Evolutionary conservation across 768 basidiomycete genomes (phyloP).

Genomic region (Pleurotus djamor): DNA sequence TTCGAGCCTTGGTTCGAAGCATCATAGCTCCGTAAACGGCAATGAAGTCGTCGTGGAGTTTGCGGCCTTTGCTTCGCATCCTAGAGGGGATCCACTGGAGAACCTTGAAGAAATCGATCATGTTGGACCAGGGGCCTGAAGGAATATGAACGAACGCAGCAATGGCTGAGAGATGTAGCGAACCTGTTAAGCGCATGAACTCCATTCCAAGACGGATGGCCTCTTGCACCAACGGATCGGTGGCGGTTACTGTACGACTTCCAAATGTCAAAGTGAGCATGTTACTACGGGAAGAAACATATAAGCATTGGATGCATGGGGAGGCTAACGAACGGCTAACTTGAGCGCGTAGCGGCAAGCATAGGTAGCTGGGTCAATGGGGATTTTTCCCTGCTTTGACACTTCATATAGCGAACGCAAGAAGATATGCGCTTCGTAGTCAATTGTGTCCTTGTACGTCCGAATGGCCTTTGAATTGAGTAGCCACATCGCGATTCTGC

Average conservation of each 20-base stretch:
- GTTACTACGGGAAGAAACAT: conserved; percentile 12
- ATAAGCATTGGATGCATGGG: not conserved
- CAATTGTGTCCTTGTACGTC: conserved; percentile 12
- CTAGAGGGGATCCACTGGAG: conserved; percentile 18
- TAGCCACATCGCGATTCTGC: conserved; percentile 17
- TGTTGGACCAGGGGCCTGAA: conserved; percentile 18
- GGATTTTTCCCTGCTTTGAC: conserved; percentile 9
- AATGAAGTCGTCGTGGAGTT: conserved; percentile 20
- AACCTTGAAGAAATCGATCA: conserved; percentile 19
- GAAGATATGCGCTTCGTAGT: conserved; percentile 15
- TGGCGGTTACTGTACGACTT: conserved; percentile 12
- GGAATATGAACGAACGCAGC: not conserved
- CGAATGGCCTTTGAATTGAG: conserved; percentile 15
- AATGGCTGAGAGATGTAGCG: not conserved
- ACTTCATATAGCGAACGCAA: conserved; percentile 15
- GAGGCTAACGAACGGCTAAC: conserved; percentile 8
- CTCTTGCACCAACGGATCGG: conserved; percentile 17
- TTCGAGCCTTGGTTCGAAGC: conserved; percentile 19
- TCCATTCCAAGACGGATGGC: conserved; percentile 19
- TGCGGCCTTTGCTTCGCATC: conserved; percentile 13
- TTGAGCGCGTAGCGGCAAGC: conserved; percentile 18
- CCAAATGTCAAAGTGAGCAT: conserved; percentile 23
- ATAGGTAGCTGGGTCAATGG: conserved; percentile 18
- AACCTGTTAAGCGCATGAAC: conserved; percentile 20
- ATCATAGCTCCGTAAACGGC: conserved; percentile 30